phyloP scores from a whole-genome alignment of 192 early-diverging fungal species.

The Backusella luteola region DNA sequence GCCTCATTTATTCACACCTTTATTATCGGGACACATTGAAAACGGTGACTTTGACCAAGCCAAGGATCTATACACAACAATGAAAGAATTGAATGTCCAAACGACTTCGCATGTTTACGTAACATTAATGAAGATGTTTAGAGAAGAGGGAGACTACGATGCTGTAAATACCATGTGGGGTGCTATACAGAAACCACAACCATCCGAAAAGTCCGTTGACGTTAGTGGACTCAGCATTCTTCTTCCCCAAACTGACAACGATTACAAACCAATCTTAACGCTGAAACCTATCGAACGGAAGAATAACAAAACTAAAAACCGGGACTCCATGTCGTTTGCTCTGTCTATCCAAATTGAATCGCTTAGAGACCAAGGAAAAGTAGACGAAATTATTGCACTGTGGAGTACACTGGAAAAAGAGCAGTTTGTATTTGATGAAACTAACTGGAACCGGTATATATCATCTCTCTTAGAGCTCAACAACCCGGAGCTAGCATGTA shows the following conservation, averaged over 20 bases:
- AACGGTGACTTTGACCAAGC: conserved; percentile 29
- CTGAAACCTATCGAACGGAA: not conserved
- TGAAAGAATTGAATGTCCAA: conserved; percentile 34
- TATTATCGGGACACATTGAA: conserved; percentile 42
- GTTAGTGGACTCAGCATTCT: not conserved
- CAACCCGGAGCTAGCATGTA: conserved; percentile 37
- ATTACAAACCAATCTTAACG: not conserved
- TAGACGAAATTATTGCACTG: conserved; percentile 32
- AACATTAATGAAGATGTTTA: conserved; percentile 48
- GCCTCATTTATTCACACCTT: conserved; percentile 43
- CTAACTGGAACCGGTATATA: conserved; percentile 54
- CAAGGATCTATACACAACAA: conserved; percentile 39
- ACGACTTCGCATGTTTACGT: conserved; percentile 38
- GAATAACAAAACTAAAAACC: not conserved
- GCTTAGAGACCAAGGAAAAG: conserved; percentile 29
- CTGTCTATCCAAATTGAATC: conserved; percentile 50
- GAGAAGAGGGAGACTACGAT: conserved; percentile 37
- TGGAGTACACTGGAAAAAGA: conserved; percentile 38
- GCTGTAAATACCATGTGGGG: conserved; percentile 47
- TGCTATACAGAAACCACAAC: conserved; percentile 17
- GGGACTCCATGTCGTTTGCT: conserved; percentile 29
- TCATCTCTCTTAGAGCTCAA: conserved; percentile 36
- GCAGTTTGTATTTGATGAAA: conserved; percentile 46
- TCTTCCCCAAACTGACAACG: not conserved
- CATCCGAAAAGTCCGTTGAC: not conserved